Conservation (phyloP, 2,329 filamentous ascomycete genomes). For the Fusarium camptoceras region DNA sequence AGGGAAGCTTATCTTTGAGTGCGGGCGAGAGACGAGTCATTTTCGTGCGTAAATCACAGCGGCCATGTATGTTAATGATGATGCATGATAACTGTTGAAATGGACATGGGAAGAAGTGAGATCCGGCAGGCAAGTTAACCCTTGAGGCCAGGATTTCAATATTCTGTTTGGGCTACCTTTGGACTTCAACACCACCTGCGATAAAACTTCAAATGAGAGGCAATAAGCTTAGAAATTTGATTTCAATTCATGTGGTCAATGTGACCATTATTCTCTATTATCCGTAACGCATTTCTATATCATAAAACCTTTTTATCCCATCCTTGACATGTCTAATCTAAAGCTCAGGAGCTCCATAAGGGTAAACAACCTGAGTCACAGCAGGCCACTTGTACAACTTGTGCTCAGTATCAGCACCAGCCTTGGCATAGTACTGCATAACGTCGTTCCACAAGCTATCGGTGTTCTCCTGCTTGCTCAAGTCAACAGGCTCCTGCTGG, state of each 20-base stretch:
- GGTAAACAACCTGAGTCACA: constrained; percentile 8
- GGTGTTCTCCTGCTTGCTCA: constrained; percentile 28
- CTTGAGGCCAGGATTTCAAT: neutral
- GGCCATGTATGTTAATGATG: neutral
- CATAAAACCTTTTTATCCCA: neutral
- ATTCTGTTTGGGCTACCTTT: neutral
- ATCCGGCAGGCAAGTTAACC: neutral
- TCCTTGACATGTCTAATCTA: constrained; percentile 1
- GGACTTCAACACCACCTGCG: neutral
- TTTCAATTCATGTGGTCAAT: neutral
- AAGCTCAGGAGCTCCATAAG: constrained; percentile 8
- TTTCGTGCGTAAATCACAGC: neutral
- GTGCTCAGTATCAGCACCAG: constrained; percentile 12
- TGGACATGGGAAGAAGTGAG: too few relatives aligned
- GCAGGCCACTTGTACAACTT: constrained; percentile 16
- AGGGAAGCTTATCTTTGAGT: constrained; percentile 18
- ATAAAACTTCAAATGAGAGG: too few relatives aligned
- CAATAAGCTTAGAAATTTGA: neutral
- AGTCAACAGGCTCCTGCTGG: constrained; percentile 9
- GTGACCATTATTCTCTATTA: neutral
- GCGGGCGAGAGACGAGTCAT: neutral
- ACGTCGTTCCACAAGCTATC: constrained; percentile 25
- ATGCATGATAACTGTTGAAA: neutral
- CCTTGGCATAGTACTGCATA: constrained; percentile 13
- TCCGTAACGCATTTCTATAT: neutral